Percentiles rank a stretch among this genome's conserved stretches.
Conservation (phyloP, 1,284 basidiomycete species). For the Malassezia cuniculi region DNA sequence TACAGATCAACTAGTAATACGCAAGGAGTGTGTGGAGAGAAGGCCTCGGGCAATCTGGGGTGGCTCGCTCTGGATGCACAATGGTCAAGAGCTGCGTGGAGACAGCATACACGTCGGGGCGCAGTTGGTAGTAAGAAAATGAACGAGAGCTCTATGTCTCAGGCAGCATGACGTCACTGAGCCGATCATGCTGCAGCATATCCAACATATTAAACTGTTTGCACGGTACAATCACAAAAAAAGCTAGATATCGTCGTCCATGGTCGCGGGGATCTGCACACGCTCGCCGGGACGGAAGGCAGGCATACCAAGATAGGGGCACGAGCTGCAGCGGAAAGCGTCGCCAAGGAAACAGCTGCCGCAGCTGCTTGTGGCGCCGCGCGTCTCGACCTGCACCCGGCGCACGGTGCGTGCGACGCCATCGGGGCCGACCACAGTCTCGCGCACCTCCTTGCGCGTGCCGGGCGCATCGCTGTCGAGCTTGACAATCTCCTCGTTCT, state of each 20-base stretch:
- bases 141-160: too few relatives aligned
- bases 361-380: slow-evolving; percentile 66
- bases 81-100: too few relatives aligned
- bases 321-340: slow-evolving; percentile 87
- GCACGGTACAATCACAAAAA: too few relatives aligned
- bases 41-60: too few relatives aligned
- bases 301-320: slow-evolving; percentile 88
- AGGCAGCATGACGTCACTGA: too few relatives aligned
- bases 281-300: slow-evolving; percentile 97
- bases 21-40: too few relatives aligned
- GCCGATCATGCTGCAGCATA: too few relatives aligned
- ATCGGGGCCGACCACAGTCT: slow-evolving; percentile 36
- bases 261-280: slow-evolving; percentile 54
- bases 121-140: too few relatives aligned
- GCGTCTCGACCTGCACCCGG: slow-evolving; percentile 41
- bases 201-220: too few relatives aligned
- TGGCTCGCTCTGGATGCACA: too few relatives aligned
- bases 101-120: too few relatives aligned
- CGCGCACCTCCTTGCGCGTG: slow-evolving; percentile 25
- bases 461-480: slow-evolving; percentile 18
- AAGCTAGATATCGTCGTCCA: slow-evolving; percentile 40
- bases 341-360: slow-evolving; percentile 97
- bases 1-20: too few relatives aligned
- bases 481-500: slow-evolving; percentile 40
- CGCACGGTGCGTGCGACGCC: slow-evolving; percentile 39